A percentile compares a stretch with the other conserved stretches of the same genome.
These are phyloP conservation scores for Amoebophrya sp. DNA, from an alignment of 169 alveolate species.

Conservation along the genomic window DNA sequence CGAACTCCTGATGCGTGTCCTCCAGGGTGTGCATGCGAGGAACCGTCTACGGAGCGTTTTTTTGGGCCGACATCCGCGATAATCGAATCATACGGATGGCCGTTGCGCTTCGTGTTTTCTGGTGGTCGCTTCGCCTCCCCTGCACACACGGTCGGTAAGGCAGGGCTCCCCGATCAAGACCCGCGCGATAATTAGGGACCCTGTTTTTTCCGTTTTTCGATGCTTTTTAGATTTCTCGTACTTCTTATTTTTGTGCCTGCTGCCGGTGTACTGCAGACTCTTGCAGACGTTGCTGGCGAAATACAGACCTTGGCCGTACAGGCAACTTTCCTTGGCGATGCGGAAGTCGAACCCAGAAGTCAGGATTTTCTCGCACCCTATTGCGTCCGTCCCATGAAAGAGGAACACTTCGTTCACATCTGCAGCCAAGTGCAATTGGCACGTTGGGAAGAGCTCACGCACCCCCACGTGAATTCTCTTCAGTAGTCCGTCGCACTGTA, in stretches of 20 bases:
- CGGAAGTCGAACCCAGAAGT: not conserved
- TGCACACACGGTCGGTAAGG: not conserved
- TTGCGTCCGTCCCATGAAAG: not conserved
- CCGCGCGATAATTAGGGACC: not conserved
- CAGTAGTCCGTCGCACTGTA: not conserved
- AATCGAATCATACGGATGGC: no score
- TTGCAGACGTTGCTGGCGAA: not conserved
- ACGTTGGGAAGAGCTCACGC: not conserved
- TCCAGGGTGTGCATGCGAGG: no score
- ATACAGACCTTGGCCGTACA: not conserved
- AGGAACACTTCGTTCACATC: not conserved
- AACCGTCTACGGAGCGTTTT: no score
- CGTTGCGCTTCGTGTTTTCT: no score
- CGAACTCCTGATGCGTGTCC: not conserved
- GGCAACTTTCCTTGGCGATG: not conserved
- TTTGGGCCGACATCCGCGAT: not conserved
- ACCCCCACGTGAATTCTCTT: not conserved
- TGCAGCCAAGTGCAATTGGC: not conserved
- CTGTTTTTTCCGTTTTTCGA: no score
- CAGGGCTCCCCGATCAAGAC: not conserved
- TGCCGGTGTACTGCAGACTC: conserved; percentile 1
- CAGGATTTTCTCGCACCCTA: not conserved
- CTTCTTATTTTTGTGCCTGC: no score
- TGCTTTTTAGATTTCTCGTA: no score
- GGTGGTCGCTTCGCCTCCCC: not conserved